Conservation (phyloP, 441 rosid species). For the Arabidopsis lyrata region DNA sequence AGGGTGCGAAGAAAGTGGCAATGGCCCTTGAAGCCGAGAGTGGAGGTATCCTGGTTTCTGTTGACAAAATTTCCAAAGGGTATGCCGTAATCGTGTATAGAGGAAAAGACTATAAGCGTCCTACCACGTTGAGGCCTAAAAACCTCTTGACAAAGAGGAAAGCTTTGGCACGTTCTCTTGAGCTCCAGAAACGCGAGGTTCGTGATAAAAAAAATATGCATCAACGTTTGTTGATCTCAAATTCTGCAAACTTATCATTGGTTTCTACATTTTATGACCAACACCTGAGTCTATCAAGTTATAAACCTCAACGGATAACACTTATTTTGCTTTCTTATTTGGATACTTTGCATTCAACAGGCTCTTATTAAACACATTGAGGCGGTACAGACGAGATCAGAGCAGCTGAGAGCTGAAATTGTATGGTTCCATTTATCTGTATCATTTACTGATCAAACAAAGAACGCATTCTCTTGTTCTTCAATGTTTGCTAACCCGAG, state of each 20-base stretch:
- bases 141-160: slow-evolving; percentile 95
- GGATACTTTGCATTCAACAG: slow-evolving; percentile 33
- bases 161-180: slow-evolving; percentile 96
- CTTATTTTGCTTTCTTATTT: slow-evolving; percentile 13
- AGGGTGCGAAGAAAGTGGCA: slow-evolving; percentile 83
- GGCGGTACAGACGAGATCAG: slow-evolving; percentile 36
- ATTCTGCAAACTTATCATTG: slow-evolving; percentile 6
- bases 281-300: not conserved
- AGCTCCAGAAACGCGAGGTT: slow-evolving; percentile 58
- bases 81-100: slow-evolving; percentile 85
- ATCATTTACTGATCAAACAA: not conserved
- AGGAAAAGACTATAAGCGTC: slow-evolving; percentile 88
- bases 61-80: slow-evolving; percentile 91
- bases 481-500: slow-evolving; percentile 21
- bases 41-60: slow-evolving; percentile 93
- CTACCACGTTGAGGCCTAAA: slow-evolving; percentile 80
- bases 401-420: slow-evolving; percentile 49
- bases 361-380: slow-evolving; percentile 43
- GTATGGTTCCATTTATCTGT: slow-evolving; percentile 30
- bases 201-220: slow-evolving; percentile 11
- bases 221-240: slow-evolving; percentile 1
- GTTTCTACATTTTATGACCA: not conserved
- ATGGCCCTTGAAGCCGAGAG: slow-evolving; percentile 97
- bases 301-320: not conserved
- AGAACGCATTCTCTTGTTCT: not conserved